A percentile compares a stretch with the other conserved stretches of the same genome.
These are phyloP conservation scores for Podospora pseudopauciseta DNA, from an alignment of 495 filamentous ascomycete genomes.

Conservation along the genomic window DNA sequence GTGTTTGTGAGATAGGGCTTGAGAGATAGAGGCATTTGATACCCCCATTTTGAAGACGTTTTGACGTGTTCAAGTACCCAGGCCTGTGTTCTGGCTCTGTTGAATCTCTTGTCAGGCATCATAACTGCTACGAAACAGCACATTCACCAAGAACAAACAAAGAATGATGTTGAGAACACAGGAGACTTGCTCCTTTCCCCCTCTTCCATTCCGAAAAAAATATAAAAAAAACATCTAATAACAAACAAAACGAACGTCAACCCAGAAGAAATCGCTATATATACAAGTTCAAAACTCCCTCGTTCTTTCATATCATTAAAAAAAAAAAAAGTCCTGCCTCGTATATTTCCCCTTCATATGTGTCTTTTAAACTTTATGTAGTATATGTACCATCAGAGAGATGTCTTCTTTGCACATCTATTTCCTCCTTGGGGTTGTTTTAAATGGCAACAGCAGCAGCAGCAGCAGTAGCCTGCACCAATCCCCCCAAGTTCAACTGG, in stretches of 20 bases:
- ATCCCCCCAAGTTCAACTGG: conserved; percentile 33
- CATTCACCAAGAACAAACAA: no score
- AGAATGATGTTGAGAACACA: neutral
- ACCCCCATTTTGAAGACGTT: neutral
- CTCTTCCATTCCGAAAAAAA: neutral
- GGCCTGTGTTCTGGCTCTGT: no score
- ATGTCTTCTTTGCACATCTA: neutral
- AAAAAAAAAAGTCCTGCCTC: neutral
- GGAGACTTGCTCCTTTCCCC: neutral
- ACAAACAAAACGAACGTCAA: neutral
- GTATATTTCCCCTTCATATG: neutral
- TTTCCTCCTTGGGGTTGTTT: neutral
- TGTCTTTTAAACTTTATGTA: neutral
- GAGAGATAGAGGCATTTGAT: neutral
- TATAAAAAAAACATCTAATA: neutral
- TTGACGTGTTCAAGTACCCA: no score
- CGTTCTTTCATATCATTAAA: neutral
- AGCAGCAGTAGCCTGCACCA: conserved; percentile 18
- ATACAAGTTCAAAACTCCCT: neutral
- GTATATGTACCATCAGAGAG: neutral
- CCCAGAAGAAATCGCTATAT: neutral
- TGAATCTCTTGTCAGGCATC: no score
- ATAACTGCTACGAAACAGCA: no score
- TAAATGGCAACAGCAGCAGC: neutral
- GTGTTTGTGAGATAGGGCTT: neutral